These are phyloP conservation scores for Decorospora gaudefroyi DNA, from an alignment of 2,329 filamentous ascomycete species.

Conservation along the genomic window DNA sequence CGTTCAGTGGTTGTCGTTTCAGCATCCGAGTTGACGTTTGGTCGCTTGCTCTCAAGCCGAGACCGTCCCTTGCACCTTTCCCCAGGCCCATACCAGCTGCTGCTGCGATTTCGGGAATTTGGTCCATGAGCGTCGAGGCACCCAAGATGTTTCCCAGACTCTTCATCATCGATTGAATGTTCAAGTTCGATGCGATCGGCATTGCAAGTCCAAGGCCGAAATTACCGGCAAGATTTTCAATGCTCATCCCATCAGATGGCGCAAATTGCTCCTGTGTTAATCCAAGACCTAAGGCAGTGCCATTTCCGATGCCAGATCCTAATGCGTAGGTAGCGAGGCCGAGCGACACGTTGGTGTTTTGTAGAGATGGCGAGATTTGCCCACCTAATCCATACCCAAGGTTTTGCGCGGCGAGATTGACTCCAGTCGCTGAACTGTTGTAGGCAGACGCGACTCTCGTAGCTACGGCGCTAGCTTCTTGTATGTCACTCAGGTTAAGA, in stretches of 20 bases:
- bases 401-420: slow-evolving; percentile 35
- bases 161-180: slow-evolving; percentile 25
- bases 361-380: slow-evolving; percentile 26
- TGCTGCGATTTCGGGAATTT: slow-evolving; percentile 32
- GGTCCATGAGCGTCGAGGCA: slow-evolving; percentile 15
- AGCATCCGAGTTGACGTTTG: neutral
- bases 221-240: slow-evolving; percentile 34
- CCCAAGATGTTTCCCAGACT: slow-evolving; percentile 9
- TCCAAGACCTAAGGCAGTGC: slow-evolving; percentile 31
- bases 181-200: slow-evolving; percentile 32
- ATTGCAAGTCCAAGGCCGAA: slow-evolving; percentile 33
- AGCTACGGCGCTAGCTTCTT: slow-evolving; percentile 24
- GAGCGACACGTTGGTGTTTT: slow-evolving; percentile 8
- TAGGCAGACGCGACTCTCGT: slow-evolving; percentile 24
- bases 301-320: slow-evolving; percentile 37
- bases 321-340: slow-evolving; percentile 32
- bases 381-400: slow-evolving; percentile 32
- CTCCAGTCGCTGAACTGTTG: slow-evolving; percentile 28
- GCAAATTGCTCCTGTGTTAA: slow-evolving; percentile 25
- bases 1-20: slow-evolving; percentile 18
- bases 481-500: slow-evolving; percentile 30
- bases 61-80: slow-evolving; percentile 32
- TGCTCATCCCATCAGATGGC: slow-evolving; percentile 22
- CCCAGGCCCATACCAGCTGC: slow-evolving; percentile 37
- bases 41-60: slow-evolving; percentile 21